Conservation (phyloP, 1,284 basidiomycete species). For the Cryptococcus deneoformans region DNA sequence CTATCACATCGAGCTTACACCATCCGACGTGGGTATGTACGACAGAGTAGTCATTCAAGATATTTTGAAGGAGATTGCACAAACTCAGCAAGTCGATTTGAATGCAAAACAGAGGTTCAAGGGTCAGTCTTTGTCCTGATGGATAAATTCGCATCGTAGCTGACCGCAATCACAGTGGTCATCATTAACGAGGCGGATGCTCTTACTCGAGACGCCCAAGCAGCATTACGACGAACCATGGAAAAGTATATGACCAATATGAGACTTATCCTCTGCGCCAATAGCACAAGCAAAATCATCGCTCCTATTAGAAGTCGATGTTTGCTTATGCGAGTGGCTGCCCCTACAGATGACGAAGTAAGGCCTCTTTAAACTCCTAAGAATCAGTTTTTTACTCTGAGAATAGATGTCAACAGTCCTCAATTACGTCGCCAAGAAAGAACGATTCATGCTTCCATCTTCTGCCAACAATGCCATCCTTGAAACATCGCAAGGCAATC, state of each 20-base stretch:
- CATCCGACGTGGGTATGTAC: slow-evolving; percentile 95
- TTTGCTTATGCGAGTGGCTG: slow-evolving; percentile 88
- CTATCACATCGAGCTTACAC: slow-evolving; percentile 97
- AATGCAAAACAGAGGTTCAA: slow-evolving; percentile 96
- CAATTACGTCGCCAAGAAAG: slow-evolving; percentile 74
- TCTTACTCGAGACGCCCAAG: slow-evolving; percentile 92
- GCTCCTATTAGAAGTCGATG: slow-evolving; percentile 96
- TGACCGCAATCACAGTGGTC: slow-evolving; percentile 65
- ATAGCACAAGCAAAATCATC: slow-evolving; percentile 93
- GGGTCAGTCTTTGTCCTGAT: slow-evolving; percentile 55
- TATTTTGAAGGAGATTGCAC: slow-evolving; percentile 96
- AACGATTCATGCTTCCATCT: slow-evolving; percentile 75
- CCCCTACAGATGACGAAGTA: slow-evolving; percentile 76
- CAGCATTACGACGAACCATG: slow-evolving; percentile 96
- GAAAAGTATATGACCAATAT: slow-evolving; percentile 99
- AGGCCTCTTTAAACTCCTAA: slow-evolving; percentile 16
- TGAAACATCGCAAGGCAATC: slow-evolving; percentile 79
- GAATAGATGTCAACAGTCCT: slow-evolving; percentile 76
- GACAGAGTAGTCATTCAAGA: slow-evolving; percentile 97
- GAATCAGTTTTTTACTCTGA: too few species aligned
- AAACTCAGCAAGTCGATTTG: slow-evolving; percentile 97
- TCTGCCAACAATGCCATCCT: slow-evolving; percentile 72
- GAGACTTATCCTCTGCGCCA: slow-evolving; percentile 96
- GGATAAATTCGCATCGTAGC: not conserved
- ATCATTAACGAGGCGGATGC: slow-evolving; percentile 98